phyloP scores from a whole-genome alignment of 2,329 filamentous ascomycete genomes.

The Lachnellula willkommii region DNA sequence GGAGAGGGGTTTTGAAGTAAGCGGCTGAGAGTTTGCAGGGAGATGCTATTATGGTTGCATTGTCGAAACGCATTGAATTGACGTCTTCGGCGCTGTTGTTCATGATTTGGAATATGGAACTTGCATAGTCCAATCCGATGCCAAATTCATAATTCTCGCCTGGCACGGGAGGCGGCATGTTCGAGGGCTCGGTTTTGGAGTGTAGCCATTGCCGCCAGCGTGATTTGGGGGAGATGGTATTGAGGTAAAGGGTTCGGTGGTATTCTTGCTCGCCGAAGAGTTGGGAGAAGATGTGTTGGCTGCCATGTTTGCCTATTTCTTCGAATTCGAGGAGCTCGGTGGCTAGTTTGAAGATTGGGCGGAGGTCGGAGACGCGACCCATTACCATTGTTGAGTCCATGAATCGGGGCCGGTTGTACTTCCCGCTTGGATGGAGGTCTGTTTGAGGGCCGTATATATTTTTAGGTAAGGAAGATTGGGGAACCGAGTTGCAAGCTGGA shows the following conservation, averaged over 20 bases:
- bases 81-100: constrained; percentile 15
- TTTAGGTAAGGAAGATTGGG: constrained; percentile 44
- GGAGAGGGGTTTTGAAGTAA: constrained; percentile 9
- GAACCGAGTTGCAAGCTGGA: constrained; percentile 47
- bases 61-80: constrained; percentile 16
- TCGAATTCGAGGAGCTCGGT: constrained; percentile 10
- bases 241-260: constrained; percentile 30
- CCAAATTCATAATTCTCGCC: constrained; percentile 16
- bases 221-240: not conserved
- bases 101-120: constrained; percentile 21
- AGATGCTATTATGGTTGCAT: constrained; percentile 7
- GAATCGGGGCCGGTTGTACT: constrained; percentile 41
- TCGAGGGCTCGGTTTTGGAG: not conserved
- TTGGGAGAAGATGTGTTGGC: constrained; percentile 37
- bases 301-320: not conserved
- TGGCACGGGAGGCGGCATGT: not conserved
- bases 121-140: constrained; percentile 23
- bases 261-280: constrained; percentile 51
- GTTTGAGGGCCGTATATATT: constrained; percentile 44
- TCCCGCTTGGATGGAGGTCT: constrained; percentile 29
- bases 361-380: constrained; percentile 45
- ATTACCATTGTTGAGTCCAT: constrained; percentile 45
- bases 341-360: constrained; percentile 38
- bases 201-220: constrained; percentile 30
- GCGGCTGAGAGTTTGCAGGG: constrained; percentile 6